Conservation (phyloP, 352 stramenopile species). For the Globisporangium emineosum region DNA sequence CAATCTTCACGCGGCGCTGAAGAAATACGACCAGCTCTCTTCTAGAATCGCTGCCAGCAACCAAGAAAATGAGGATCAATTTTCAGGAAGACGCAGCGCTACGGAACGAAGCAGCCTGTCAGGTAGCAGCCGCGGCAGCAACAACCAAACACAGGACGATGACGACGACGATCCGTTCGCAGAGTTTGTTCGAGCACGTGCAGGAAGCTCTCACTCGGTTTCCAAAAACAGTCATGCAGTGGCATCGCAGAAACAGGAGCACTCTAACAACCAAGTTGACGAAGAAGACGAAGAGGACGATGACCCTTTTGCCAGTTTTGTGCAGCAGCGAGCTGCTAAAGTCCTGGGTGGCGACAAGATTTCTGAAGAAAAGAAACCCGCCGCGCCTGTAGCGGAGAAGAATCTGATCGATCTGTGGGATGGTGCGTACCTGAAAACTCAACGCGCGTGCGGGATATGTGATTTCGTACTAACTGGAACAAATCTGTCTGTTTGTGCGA, state of each 20-base stretch:
- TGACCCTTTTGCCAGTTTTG: constrained; percentile 67
- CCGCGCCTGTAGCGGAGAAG: constrained; percentile 21
- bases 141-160: constrained; percentile 27
- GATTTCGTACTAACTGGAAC: background rate
- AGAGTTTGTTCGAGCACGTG: constrained; percentile 53
- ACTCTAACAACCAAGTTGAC: constrained; percentile 17
- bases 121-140: constrained; percentile 14
- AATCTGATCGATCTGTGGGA: constrained; percentile 71
- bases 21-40: constrained; percentile 47
- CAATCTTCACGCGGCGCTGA: constrained; percentile 51
- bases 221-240: background rate
- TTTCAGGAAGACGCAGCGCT: background rate
- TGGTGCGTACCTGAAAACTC: constrained; percentile 25
- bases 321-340: constrained; percentile 47
- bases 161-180: constrained; percentile 56
- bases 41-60: constrained; percentile 23
- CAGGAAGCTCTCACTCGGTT: constrained; percentile 24
- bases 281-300: constrained; percentile 46
- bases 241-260: background rate
- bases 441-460: background rate
- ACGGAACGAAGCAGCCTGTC: constrained; percentile 12
- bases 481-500: background rate
- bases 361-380: constrained; percentile 21
- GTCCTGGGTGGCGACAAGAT: constrained; percentile 24
- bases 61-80: constrained; percentile 15